Base-by-base conservation (phyloP, 1,139 yeast species). In the Blastobotrys capitulatus region DNA sequence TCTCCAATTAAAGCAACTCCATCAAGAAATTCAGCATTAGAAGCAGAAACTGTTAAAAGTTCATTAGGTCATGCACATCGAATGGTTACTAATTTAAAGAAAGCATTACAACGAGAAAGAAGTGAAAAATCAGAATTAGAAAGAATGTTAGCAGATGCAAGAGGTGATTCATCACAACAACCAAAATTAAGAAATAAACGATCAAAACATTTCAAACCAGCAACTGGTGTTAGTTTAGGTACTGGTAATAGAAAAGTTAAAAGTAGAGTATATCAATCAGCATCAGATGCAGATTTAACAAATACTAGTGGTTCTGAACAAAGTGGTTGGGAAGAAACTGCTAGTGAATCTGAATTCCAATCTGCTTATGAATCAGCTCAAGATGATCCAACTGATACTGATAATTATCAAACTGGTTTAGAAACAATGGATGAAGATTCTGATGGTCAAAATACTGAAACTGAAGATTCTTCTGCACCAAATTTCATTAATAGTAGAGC, bases 11-110 rank as follows among this genome's bases (percentile, higher is more conserved):
- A 70, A 49, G 68, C 70, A 1, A 63, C 75, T 1, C 78, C 82
- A 29, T 72, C 78, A 0, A 71, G 75, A 44, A 74, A 78, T 54
- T 69, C 77, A 1, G 79, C 75, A 15, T 68, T 84, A 43, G 90
- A 86, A 62, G 70, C 78, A 6, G 90, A 86, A 60, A 82, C 90
- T 0, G 70, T 85, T 57, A 74, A 77, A 56, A 77, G 86, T 0
- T 82, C 86, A 13, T 71, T 87, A 57, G 74, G 74, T 26, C 86
- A 79, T 64, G 85, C 92, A 4, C 82, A 83, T 59, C 74, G 77
- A 53, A 57, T 61, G 52, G 58, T 67, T 42, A 53, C 58, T 22
- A 59, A 54, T n/a, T 53, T 64, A 40, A 58, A 65, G 25, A 58
- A 53, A 38, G 56, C 63, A 13, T 51, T 66, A 10, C 58, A 61